These are phyloP conservation scores for Gossypium davidsonii DNA, from an alignment of 441 rosid genomes.

Conservation along the genomic window DNA sequence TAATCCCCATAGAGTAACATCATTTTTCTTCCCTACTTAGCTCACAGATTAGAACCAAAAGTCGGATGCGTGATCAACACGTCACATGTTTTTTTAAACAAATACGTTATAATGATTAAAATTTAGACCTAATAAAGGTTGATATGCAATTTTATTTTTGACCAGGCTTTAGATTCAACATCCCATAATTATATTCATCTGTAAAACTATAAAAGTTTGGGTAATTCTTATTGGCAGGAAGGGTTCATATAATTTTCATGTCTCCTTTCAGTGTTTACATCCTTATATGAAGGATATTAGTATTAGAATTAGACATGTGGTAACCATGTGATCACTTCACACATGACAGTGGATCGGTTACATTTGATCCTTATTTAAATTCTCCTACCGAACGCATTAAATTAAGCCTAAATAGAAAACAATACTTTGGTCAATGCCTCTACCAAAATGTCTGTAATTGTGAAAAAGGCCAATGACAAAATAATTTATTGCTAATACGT, in stretches of 20 bases:
- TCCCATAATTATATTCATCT: neutral
- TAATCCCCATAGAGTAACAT: neutral
- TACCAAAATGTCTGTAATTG: neutral
- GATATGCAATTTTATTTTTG: neutral
- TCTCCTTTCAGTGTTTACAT: neutral
- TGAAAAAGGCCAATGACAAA: neutral
- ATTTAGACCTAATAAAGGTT: neutral
- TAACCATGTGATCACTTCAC: neutral
- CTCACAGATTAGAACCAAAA: no score
- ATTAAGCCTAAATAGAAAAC: neutral
- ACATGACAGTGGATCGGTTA: neutral
- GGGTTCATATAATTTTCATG: neutral
- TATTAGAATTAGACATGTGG: neutral
- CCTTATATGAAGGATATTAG: neutral
- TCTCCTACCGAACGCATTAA: neutral
- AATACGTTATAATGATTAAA: neutral
- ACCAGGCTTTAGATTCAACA: neutral
- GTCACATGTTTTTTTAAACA: neutral
- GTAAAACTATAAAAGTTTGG: neutral
- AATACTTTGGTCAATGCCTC: conserved; percentile 5
- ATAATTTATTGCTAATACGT: neutral
- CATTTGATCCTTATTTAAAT: neutral
- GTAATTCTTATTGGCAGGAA: neutral
- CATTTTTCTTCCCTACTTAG: neutral
- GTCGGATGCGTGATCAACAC: no score